Conservation (phyloP, 495 filamentous ascomycete species). For the Xylaria longipes region DNA sequence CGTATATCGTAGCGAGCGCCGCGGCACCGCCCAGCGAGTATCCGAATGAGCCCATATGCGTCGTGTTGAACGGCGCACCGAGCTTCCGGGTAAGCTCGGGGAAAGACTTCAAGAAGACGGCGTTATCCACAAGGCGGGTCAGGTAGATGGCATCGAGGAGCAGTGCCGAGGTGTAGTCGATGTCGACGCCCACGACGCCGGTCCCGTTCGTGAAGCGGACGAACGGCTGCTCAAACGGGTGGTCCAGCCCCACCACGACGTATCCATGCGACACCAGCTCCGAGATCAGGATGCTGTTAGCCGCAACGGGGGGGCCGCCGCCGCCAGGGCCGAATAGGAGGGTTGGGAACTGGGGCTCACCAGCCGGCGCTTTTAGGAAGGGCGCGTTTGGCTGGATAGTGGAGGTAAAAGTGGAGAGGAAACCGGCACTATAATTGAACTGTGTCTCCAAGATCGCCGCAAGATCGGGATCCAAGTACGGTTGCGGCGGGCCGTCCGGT, state of each 20-base stretch:
- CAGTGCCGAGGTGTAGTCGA: slow-evolving; percentile 9
- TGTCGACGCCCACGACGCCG: slow-evolving; percentile 36
- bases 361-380: slow-evolving; percentile 17
- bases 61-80: slow-evolving; percentile 33
- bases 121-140: slow-evolving; percentile 31
- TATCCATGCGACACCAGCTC: slow-evolving; percentile 57
- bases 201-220: slow-evolving; percentile 59
- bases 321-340: slow-evolving; percentile 37
- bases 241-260: slow-evolving; percentile 56
- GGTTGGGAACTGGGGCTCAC: slow-evolving; percentile 17
- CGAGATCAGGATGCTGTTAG: slow-evolving; percentile 47
- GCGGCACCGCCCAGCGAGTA: slow-evolving; percentile 61
- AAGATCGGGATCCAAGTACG: slow-evolving; percentile 36
- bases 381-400: slow-evolving; percentile 31
- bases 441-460: slow-evolving; percentile 29
- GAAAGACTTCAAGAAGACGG: slow-evolving; percentile 30
- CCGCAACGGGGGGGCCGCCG: slow-evolving; percentile 37
- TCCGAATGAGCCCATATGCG: slow-evolving; percentile 50
- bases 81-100: slow-evolving; percentile 17
- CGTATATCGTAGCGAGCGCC: slow-evolving; percentile 43
- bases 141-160: slow-evolving; percentile 28
- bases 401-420: slow-evolving; percentile 33
- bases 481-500: slow-evolving; percentile 22
- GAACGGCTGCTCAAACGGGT: slow-evolving; percentile 54
- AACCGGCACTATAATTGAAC: slow-evolving; percentile 30